Evolutionary conservation across 2,329 filamentous ascomycete species (phyloP).

Genomic region (Cryphonectria japonica): DNA sequence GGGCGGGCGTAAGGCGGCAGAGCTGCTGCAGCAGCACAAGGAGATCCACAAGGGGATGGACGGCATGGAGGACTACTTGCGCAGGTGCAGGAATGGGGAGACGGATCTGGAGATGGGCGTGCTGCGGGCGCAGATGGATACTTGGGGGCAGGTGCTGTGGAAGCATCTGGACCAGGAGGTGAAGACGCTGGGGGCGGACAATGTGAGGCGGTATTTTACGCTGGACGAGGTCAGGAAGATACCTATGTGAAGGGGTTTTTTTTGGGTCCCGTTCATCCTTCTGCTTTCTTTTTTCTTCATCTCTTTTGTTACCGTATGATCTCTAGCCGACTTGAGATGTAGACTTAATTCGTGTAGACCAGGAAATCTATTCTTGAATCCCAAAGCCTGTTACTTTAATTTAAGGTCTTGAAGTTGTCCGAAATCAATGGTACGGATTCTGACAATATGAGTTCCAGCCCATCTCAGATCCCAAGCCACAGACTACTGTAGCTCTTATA

Average conservation of each 20-base stretch:
- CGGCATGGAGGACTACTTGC: slow-evolving; percentile 67
- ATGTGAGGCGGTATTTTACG: slow-evolving; percentile 85
- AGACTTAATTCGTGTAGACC: background rate
- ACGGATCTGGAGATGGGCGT: slow-evolving; percentile 58
- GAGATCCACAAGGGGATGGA: slow-evolving; percentile 80
- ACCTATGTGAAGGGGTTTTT: slow-evolving; percentile 58
- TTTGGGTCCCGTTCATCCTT: background rate
- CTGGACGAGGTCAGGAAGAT: slow-evolving; percentile 73
- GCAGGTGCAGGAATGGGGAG: slow-evolving; percentile 65
- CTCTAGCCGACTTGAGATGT: background rate
- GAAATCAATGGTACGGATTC: too few species aligned
- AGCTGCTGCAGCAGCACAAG: slow-evolving; percentile 74
- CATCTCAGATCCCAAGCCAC: too few species aligned
- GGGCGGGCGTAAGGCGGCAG: slow-evolving; percentile 33
- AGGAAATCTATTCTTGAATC: background rate
- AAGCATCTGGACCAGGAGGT: slow-evolving; percentile 86
- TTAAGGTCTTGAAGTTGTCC: background rate
- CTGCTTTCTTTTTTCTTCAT: background rate
- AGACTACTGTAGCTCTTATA: too few species aligned
- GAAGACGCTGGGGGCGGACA: slow-evolving; percentile 75
- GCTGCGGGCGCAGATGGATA: slow-evolving; percentile 74
- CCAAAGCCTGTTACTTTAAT: background rate
- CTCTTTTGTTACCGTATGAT: background rate
- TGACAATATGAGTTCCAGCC: too few species aligned
- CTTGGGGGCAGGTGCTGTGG: slow-evolving; percentile 80